These are phyloP conservation scores for Lanzia echinophila DNA, from an alignment of 2,329 filamentous ascomycete genomes.

Conservation along the genomic window DNA sequence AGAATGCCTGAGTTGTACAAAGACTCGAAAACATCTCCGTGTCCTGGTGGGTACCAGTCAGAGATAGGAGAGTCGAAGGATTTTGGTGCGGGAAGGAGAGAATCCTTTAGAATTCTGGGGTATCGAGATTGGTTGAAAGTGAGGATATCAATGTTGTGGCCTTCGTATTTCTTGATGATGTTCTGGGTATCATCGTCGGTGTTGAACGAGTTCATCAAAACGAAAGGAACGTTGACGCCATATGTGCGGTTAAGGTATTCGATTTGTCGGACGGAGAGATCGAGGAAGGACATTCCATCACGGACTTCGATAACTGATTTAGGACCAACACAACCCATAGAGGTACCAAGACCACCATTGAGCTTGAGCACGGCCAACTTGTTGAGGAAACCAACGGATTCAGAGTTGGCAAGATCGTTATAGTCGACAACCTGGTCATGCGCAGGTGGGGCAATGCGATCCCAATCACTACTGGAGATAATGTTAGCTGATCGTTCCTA, in stretches of 20 bases:
- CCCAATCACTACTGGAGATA: conserved; percentile 73
- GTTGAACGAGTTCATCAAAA: conserved; percentile 99
- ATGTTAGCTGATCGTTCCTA: conserved; percentile 16
- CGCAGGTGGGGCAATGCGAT: conserved; percentile 89
- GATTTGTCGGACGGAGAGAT: conserved; percentile 96
- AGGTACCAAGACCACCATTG: conserved; percentile 97
- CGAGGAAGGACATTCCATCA: conserved; percentile 99
- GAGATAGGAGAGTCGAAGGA: conserved; percentile 77
- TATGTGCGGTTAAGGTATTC: conserved; percentile 99
- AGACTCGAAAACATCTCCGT: conserved; percentile 99
- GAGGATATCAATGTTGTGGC: conserved; percentile 98
- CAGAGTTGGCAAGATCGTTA: conserved; percentile 78
- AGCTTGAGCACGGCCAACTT: conserved; percentile 98
- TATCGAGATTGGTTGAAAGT: conserved; percentile 99
- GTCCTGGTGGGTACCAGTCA: conserved; percentile 98
- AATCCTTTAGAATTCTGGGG: conserved; percentile 97
- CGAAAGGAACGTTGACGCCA: conserved; percentile 92
- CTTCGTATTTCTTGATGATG: conserved; percentile 99
- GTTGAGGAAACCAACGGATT: conserved; percentile 89
- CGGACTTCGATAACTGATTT: conserved; percentile 99
- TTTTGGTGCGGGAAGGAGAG: conserved; percentile 91
- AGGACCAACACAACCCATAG: conserved; percentile 98
- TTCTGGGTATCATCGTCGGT: conserved; percentile 95
- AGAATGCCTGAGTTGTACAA: conserved; percentile 98
- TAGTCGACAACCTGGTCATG: conserved; percentile 94